These are phyloP conservation scores for Trichoderma asperellum DNA, from an alignment of 2,329 filamentous ascomycete species.

Conservation along the genomic window DNA sequence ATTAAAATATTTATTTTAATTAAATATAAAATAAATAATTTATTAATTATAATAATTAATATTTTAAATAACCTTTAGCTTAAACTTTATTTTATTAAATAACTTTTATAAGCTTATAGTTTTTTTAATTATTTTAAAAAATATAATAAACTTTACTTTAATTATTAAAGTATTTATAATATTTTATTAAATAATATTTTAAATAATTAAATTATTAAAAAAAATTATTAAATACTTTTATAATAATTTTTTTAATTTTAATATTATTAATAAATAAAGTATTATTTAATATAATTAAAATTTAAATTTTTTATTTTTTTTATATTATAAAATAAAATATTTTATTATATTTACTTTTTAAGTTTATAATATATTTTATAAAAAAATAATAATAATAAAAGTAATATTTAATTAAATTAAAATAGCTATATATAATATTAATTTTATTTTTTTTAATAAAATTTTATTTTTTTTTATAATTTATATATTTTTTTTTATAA, in stretches of 20 bases:
- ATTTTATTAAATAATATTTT: too few relatives aligned
- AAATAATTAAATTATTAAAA: too few relatives aligned
- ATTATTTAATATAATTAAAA: background rate
- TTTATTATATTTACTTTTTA: too few relatives aligned
- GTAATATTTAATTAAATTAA: too few relatives aligned
- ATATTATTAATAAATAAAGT: background rate
- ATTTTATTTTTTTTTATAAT: too few relatives aligned
- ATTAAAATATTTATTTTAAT: background rate
- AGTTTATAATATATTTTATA: too few relatives aligned
- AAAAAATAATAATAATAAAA: too few relatives aligned
- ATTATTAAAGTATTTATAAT: too few relatives aligned
- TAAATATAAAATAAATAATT: background rate
- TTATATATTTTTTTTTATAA: too few relatives aligned
- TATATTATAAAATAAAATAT: too few relatives aligned
- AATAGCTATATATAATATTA: too few relatives aligned
- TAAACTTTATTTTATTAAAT: background rate
- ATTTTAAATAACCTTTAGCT: background rate
- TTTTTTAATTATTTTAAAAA: background rate
- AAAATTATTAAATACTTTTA: background rate
- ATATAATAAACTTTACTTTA: background rate
- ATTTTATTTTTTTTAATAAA: too few relatives aligned
- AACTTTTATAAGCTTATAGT: background rate
- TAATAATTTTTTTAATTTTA: background rate
- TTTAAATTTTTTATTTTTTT: background rate
- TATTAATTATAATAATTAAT: background rate